Base-by-base conservation (phyloP, 768 basidiomycete species). In the Xerocomus brunneocitrinus region DNA sequence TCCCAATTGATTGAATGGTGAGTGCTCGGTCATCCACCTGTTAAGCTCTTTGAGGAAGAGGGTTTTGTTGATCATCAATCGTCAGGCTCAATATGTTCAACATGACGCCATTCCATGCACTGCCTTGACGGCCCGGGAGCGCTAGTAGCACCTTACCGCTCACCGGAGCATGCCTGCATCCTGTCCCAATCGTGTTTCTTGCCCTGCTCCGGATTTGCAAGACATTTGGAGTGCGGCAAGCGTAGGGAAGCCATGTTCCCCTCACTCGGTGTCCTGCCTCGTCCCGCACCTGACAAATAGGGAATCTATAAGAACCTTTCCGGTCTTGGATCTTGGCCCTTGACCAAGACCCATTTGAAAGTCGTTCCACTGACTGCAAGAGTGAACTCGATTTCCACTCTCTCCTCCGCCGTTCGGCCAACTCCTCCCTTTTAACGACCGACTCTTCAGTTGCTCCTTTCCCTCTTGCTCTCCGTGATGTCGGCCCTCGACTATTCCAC, bases 191-290 rank as follows among this genome's bases (percentile, higher is more conserved):
- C 66, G 58, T 67, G 58, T 60, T 64, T 50, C 53, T 49, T 67
- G 57, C 66, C 66, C 60, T 68, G 58, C 66, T 63, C 55, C 62
- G 64, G 60, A 64, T 67, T 67, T 66, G 64, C 66, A 63, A 57
- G 66, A 52, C 64, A 63, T 50, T 53, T 57, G 51, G 48, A 57
- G 60, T 53, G 62, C 55, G 59, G 66, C 64, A 62, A 58, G 62
- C 60, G 43, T 64, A 59, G 64, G 60, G 50, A 54, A 8, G 65
- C 60, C 65, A 66, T 66, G 62, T 67, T 64, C 47, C 62, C 45
- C 53, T 59, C 56, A 46, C 13, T 50, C 25, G 22, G 31, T 61
- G n/a, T 61, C 47, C 57, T 35, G 53, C 50, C 54, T 56, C 47
- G 58, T 54, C 64, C 65, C 60, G 60, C 62, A 54, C 51, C 55